Evolutionary conservation across 345 rosid genomes (phyloP), one percentile per base, ranked within the genome.

Genomic region (Lumnitzera littorea): DNA sequence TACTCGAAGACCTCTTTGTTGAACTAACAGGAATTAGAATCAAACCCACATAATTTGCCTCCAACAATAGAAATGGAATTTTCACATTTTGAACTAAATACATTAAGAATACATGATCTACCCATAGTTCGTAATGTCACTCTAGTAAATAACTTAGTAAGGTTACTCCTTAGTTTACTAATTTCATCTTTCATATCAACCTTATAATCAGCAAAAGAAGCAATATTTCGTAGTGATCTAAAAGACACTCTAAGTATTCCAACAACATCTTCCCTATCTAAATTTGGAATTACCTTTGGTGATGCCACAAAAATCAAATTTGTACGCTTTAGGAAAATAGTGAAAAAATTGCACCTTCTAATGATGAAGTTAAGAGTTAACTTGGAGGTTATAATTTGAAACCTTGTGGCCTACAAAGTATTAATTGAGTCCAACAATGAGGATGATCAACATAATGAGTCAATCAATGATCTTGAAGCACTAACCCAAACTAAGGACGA

Each of bases 231-330:
- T 20, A 20, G 20, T 20, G 20, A 20, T 20, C 1, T 10, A 66
- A 51, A 11, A 43, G 46, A 41, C 29, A 48, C 50, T 47, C 52
- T 71, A 4, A 52, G 71, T 48, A 85, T 87, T 55, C 96, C 95
- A 47, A 80, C 84, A 0, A 89, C 87, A 24, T 31, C 78, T 0
- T 79, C 89, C 31, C 89, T 91, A 2, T 55, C 64, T 13, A 67
- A 12, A 63, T 20, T 81, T 0, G 79, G 87, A 0, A 76, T 91
- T 46, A 61, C 57, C 7, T 84, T 91, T 68, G 31, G 51, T 36
- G 69, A 88, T 24, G 57, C 74, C 11, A 56, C 31, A 1, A 81
- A 84, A 11, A 71, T 72, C 84, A 51, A 86, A 63, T 61, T 70
- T 23, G 70, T 85, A 36, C 6, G 48, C 23, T 83, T 89, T 53